Base-by-base conservation (phyloP, 2,329 filamentous ascomycete genomes). In the Aspergillus neoniger region DNA sequence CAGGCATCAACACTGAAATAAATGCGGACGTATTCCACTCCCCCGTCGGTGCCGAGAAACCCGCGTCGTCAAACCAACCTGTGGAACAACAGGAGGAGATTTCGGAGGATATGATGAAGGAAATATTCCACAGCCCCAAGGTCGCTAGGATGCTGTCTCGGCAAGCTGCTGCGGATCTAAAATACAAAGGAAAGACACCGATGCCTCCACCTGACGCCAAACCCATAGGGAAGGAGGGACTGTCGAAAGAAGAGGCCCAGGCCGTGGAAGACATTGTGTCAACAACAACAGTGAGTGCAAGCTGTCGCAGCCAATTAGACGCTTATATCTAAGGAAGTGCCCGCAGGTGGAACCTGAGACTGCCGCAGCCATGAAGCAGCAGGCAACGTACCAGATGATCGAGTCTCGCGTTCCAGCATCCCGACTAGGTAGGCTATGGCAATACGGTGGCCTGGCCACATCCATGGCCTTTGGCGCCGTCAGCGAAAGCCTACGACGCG, bases 401-500 rank as follows among this genome's bases (percentile, higher is more conserved):
- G 94, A 98, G 71, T 99, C 95, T 9, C 88, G 88, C 64, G 93
- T 99, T 0, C 95, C 95, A 1, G 91, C 95, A 0, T 92, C 92
- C 7, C 88, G 95, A 4, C 78, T 99, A 55, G 90, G 93, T 47
- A 86, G 95, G 58, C 80, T 99, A 23, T 97, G 94, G 91, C 96
- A 99, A 76, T 99, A 98, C 73, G 86, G 92, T 58, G 92, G 95
- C 0, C 84, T 99, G 5, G 95, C 92, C 25, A 94, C 92, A 0
- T 96, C 94, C 50, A 96, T 99, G 93, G 87, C 96, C 7, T 91
- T 96, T 69, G 95, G 95, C 1, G 93, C 93, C 28, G 87, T 97
- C 62, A 90, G 88, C 0, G 95, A 99, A 76, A 86, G 90, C 55
- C 80, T 99, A 66, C 91, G 91, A 72, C 86, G 94, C 61, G 88